phyloP scores from a whole-genome alignment of 2,329 filamentous ascomycete species.

The Penicillium nordicum region DNA sequence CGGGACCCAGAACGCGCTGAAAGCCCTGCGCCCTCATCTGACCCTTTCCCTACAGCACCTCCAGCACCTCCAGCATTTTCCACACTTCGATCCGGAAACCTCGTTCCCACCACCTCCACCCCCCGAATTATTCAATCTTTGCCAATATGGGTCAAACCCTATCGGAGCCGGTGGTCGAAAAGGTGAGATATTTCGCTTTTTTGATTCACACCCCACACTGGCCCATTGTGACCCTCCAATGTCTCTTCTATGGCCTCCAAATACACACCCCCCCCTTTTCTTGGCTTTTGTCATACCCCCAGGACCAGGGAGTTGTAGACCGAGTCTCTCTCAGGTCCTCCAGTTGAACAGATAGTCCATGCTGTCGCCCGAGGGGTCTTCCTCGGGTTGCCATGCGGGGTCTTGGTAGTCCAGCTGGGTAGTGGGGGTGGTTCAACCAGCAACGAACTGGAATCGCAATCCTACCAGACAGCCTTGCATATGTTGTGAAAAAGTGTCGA shows the following conservation, averaged over 20 bases:
- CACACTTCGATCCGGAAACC: constrained; percentile 10
- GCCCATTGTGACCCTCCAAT: constrained; percentile 7
- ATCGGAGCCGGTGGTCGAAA: constrained; percentile 97
- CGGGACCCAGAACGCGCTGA: constrained; percentile 25
- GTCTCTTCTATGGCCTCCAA: neutral
- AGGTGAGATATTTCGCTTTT: constrained; percentile 61
- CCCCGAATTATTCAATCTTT: constrained; percentile 22
- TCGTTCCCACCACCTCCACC: constrained; percentile 10
- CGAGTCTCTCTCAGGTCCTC: neutral
- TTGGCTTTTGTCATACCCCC: neutral
- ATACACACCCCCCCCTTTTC: neutral
- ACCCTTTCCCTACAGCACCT: constrained; percentile 23
- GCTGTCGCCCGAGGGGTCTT: neutral
- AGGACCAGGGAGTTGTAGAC: neutral
- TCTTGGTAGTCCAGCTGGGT: constrained; percentile 3
- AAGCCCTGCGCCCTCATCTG: constrained; percentile 28
- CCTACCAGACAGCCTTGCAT: neutral
- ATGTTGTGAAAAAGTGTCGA: neutral
- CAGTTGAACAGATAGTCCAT: neutral
- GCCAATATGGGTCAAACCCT: constrained; percentile 93
- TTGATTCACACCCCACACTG: constrained; percentile 25
- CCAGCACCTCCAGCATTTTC: constrained; percentile 17
- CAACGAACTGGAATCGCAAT: constrained; percentile 3
- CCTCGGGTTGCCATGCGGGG: constrained; percentile 9
- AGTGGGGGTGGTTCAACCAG: constrained; percentile 1